Conservation (phyloP, 2,329 filamentous ascomycete species). For the Alternaria sp. region DNA sequence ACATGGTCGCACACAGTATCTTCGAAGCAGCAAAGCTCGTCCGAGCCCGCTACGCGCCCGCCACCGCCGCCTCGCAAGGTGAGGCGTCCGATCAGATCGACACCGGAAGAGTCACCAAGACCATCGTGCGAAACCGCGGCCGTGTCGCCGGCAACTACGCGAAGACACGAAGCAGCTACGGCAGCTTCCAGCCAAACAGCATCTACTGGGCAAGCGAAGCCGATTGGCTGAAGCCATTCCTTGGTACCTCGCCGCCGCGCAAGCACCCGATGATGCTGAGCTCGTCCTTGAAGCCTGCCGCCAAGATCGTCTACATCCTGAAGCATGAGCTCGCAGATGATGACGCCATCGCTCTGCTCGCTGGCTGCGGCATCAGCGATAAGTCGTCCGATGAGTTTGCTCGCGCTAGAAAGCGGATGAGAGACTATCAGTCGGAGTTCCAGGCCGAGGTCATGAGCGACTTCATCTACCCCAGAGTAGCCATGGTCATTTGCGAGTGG, state of each 20-base stretch:
- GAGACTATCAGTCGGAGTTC: background rate
- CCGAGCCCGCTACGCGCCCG: background rate
- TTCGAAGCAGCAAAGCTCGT: background rate
- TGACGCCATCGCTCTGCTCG: background rate
- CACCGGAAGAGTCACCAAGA: background rate
- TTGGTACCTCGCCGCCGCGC: background rate
- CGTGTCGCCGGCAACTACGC: background rate
- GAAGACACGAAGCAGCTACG: background rate
- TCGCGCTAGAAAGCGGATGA: background rate
- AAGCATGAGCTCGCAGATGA: background rate
- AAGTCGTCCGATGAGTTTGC: background rate
- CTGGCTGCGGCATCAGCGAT: background rate
- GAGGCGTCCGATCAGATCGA: background rate
- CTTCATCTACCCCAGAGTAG: background rate
- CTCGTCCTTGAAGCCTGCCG: background rate
- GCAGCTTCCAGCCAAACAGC: background rate
- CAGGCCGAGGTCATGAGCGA: background rate
- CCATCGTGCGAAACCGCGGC: background rate
- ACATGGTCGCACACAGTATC: background rate
- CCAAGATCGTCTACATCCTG: background rate
- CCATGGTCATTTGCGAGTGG: background rate
- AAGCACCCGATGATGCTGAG: background rate
- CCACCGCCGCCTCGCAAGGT: background rate
- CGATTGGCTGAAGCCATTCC: background rate
- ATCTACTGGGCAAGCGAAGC: background rate